Evolutionary conservation across 2,329 filamentous ascomycete species (phyloP).

Genomic region (Talaromyces marneffei): DNA sequence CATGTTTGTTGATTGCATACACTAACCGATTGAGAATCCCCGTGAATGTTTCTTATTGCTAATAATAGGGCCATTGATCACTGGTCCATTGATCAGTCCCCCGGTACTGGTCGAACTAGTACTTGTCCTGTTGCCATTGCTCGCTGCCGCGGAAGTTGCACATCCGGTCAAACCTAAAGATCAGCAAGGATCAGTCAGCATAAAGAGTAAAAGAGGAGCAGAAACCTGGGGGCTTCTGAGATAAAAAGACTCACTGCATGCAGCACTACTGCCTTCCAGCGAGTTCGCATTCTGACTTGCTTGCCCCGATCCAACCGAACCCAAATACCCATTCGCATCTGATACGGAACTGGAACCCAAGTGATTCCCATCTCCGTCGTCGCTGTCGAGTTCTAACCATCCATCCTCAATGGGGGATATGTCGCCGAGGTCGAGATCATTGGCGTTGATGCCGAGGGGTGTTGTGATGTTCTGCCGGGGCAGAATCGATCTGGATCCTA

Average conservation of each 20-base stretch:
- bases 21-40: background rate
- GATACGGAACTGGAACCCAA: background rate
- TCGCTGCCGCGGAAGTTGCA: constrained; percentile 7
- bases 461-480: background rate
- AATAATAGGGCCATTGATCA: background rate
- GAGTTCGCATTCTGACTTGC: constrained; percentile 6
- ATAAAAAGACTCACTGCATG: constrained; percentile 9
- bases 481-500: background rate
- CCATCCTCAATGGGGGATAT: constrained; percentile 8
- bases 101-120: background rate
- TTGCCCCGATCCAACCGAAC: constrained; percentile 5
- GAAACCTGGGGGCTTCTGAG: background rate
- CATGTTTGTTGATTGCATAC: background rate
- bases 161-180: background rate
- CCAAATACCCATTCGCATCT: background rate
- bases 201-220: too few species aligned
- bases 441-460: background rate
- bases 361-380: background rate
- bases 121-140: constrained; percentile 5
- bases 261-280: constrained; percentile 7
- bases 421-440: constrained; percentile 6
- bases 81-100: background rate
- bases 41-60: background rate
- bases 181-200: too few species aligned
- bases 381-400: background rate